A percentile compares a stretch with the other conserved stretches of the same genome.
Conservation (phyloP, 306 rosid species). For the Cicer cuneatum region DNA sequence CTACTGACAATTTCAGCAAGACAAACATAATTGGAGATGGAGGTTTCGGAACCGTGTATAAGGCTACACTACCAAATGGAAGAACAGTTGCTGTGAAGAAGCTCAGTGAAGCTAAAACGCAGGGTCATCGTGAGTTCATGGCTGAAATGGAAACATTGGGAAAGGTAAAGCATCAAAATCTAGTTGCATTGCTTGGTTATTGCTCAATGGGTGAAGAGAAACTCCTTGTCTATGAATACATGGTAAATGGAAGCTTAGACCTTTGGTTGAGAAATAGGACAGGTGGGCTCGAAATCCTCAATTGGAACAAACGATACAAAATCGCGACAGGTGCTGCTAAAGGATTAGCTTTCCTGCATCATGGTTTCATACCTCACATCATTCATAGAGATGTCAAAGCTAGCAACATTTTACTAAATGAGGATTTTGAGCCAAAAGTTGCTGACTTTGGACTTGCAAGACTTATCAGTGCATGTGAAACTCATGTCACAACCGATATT, state of each 20-base stretch:
- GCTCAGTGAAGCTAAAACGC: constrained; percentile 91
- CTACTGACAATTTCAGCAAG: constrained; percentile 97
- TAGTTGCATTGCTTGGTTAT: constrained; percentile 87
- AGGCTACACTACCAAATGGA: constrained; percentile 80
- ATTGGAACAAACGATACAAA: constrained; percentile 85
- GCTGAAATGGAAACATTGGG: constrained; percentile 99
- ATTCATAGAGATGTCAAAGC: constrained; percentile 96
- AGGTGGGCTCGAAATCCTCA: constrained; percentile 80
- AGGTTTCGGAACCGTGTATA: constrained; percentile 97
- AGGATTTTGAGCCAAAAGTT: constrained; percentile 89
- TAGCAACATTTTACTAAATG: constrained; percentile 86
- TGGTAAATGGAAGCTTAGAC: constrained; percentile 96
- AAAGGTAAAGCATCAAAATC: constrained; percentile 91
- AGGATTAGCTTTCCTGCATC: constrained; percentile 94
- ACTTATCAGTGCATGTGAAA: constrained; percentile 93
- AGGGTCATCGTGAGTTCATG: constrained; percentile 89
- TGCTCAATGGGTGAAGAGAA: constrained; percentile 93
- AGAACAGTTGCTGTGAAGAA: constrained; percentile 91
- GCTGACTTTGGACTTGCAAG: constrained; percentile 97
- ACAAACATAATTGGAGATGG: constrained; percentile 96
- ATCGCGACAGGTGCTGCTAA: constrained; percentile 78
- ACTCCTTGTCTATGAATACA: constrained; percentile 93
- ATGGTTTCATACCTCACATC: constrained; percentile 88
- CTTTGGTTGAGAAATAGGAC: constrained; percentile 88
- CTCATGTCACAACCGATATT: constrained; percentile 85